Evolutionary conservation across 1,284 basidiomycete genomes (phyloP).

Genomic region (Boletellus sp.): DNA sequence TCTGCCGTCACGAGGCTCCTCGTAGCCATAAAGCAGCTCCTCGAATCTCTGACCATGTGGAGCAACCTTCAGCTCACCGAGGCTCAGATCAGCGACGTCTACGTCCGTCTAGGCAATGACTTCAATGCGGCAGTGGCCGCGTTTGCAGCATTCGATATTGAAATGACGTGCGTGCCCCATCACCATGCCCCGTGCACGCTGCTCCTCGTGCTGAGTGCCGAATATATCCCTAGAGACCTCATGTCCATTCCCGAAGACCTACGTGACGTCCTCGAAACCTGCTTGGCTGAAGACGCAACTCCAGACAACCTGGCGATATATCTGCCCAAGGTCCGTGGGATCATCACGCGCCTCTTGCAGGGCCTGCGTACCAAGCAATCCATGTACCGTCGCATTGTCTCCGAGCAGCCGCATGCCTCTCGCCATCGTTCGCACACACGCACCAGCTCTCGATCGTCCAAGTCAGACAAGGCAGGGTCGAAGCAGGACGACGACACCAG

Average conservation of each 20-base stretch:
- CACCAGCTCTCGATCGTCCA: constrained; percentile 51
- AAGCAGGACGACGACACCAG: constrained; percentile 38
- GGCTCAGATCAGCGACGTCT: constrained; percentile 89
- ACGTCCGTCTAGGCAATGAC: constrained; percentile 94
- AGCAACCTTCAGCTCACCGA: constrained; percentile 76
- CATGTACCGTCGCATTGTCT: constrained; percentile 65
- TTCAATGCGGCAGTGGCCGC: constrained; percentile 93
- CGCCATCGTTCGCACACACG: constrained; percentile 52
- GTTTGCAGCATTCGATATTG: constrained; percentile 83
- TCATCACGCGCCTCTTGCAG: constrained; percentile 90
- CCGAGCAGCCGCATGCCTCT: constrained; percentile 45
- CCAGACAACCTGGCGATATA: constrained; percentile 84
- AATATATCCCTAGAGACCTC: constrained; percentile 64
- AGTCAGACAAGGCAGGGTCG: constrained; percentile 29
- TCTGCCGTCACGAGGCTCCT: constrained; percentile 91
- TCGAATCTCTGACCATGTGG: constrained; percentile 91
- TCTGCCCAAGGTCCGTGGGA: constrained; percentile 87
- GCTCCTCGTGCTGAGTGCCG: constrained; percentile 14
- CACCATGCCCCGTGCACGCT: constrained; percentile 6
- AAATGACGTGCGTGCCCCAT: constrained; percentile 74
- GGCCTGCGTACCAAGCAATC: constrained; percentile 92
- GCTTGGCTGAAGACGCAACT: constrained; percentile 87
- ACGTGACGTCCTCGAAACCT: constrained; percentile 83
- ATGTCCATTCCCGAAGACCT: constrained; percentile 87
- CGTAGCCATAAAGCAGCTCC: constrained; percentile 91